phyloP scores from a whole-genome alignment of 208 protist genomes.

The Borovskyia barvae region DNA sequence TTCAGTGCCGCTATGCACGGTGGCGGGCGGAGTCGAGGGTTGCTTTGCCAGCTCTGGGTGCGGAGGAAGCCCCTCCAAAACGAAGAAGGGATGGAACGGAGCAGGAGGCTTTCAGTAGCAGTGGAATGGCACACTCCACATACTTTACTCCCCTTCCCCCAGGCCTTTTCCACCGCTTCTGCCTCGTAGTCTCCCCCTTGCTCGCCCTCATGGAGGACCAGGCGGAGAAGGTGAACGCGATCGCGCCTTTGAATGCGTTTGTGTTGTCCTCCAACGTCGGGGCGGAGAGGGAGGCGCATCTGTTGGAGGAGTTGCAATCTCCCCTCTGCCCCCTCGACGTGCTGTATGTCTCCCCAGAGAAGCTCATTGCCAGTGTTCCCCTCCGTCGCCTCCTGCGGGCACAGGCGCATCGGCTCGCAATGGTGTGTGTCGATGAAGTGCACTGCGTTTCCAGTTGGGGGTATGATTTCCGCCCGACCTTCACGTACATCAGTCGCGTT shows the following conservation, averaged over 20 bases:
- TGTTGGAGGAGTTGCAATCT: constrained; percentile 42
- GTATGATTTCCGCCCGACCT: constrained; percentile 93
- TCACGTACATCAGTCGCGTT: constrained; percentile 74
- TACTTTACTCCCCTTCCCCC: constrained; percentile 1
- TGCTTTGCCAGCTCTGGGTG: no score
- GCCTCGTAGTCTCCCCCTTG: constrained; percentile 93
- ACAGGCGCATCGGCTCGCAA: constrained; percentile 59
- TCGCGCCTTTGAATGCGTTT: constrained; percentile 36
- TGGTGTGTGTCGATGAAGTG: constrained; percentile 94
- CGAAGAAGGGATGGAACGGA: no score
- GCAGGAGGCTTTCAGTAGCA: no score
- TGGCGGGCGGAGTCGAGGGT: no score
- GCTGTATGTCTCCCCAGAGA: constrained; percentile 85
- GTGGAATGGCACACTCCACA: no score
- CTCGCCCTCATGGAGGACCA: constrained; percentile 97
- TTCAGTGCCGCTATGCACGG: constrained; percentile 34
- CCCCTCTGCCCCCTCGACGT: constrained; percentile 65
- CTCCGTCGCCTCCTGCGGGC: constrained; percentile 39
- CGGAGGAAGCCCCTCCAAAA: no score
- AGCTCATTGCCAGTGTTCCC: constrained; percentile 45
- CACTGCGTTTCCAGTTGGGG: constrained; percentile 97
- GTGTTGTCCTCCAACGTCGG: constrained; percentile 55
- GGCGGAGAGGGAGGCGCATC: constrained; percentile 31
- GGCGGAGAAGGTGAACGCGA: constrained; percentile 48
- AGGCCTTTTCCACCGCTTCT: constrained; percentile 45